Base-by-base conservation (phyloP, 2,329 filamentous ascomycete species). In the Neofusicoccum parvum region DNA sequence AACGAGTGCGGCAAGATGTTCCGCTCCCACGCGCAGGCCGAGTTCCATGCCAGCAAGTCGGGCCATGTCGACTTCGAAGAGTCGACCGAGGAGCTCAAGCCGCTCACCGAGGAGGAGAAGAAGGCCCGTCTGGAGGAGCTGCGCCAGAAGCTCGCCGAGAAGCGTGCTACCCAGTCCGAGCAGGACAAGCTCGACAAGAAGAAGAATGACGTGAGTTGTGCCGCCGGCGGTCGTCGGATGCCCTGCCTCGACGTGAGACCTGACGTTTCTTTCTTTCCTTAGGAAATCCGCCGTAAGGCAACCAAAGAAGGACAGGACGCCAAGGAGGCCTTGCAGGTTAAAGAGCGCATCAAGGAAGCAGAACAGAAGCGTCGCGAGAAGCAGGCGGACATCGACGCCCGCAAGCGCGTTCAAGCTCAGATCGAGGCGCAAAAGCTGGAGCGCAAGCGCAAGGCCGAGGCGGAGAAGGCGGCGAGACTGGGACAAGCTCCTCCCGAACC, bases 1-100 rank as follows among this genome's bases (percentile, higher is more conserved):
- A 95, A 97, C 69, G 94, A 97, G 65, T 99, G 95, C 75, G 90
- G 91, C 74, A 97, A 97, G 85, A 90, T 88, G 75, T 96, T 99
- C 80, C 86, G 92, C 70, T 92, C 88, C 73, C 87, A 90, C 69
- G 88, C 88, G 32, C 87, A 94, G 70, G 95, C 94, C 10, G 90
- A 94, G 72, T 97, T 92, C 76, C 95, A 99, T 76, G 95, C 93
- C 37, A 88, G 88, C 73, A 97, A 96, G 81, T 94, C 92, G 81
- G 59, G 50, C 11, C 60, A 67, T 39, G 39, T 43, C 37, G 58
- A 97, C 78, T 99, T 99, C 76, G 87, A 91, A 20, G 93, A 99
- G 77, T 97, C 94, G 0, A 94, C 92, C 3, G 94, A 98, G 73
- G 93, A 96, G 75, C 89, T 99, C 70, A 90, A 91, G 3, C 92